These are phyloP conservation scores for Wallacemonas sp. DNA, from an alignment of 208 protist species.

Conservation along the genomic window DNA sequence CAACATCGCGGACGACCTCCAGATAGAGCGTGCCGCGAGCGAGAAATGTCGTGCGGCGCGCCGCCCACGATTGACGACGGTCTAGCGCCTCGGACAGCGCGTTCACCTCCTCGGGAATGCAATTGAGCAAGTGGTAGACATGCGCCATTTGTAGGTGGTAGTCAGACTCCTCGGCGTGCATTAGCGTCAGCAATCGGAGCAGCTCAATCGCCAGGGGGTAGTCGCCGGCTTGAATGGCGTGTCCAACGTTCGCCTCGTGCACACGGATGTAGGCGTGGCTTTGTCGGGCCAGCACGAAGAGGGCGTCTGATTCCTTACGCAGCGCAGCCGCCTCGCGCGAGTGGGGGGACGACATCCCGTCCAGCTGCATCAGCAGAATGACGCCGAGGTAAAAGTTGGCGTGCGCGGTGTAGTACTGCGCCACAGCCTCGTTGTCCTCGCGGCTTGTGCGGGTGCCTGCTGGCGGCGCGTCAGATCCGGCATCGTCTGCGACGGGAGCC, in stretches of 20 bases:
- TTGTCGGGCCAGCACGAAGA: conserved; percentile 43
- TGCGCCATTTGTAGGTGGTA: conserved; percentile 69
- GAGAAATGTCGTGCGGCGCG: conserved; percentile 68
- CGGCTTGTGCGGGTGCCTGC: conserved; percentile 17
- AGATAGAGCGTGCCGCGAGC: conserved; percentile 72
- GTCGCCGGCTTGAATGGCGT: conserved; percentile 50
- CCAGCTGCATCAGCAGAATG: conserved; percentile 24
- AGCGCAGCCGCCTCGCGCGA: conserved; percentile 17
- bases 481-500: neutral
- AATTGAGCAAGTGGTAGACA: conserved; percentile 53
- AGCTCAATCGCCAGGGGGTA: conserved; percentile 61
- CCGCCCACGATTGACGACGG: conserved; percentile 43
- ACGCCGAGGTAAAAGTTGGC: conserved; percentile 83
- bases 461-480: neutral
- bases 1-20: conserved; percentile 48
- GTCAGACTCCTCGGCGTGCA: conserved; percentile 51
- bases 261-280: conserved; percentile 57
- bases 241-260: conserved; percentile 60
- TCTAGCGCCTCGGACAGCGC: conserved; percentile 79
- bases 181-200: conserved; percentile 56
- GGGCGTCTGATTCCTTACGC: conserved; percentile 30
- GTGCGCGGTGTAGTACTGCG: conserved; percentile 68
- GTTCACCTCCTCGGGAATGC: conserved; percentile 45
- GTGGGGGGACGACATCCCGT: neutral
- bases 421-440: conserved; percentile 17